Evolutionary conservation across 1,139 yeast genomes (phyloP), one percentile per base, ranked within the genome.

Genomic region (Blastobotrys capitulatus): DNA sequence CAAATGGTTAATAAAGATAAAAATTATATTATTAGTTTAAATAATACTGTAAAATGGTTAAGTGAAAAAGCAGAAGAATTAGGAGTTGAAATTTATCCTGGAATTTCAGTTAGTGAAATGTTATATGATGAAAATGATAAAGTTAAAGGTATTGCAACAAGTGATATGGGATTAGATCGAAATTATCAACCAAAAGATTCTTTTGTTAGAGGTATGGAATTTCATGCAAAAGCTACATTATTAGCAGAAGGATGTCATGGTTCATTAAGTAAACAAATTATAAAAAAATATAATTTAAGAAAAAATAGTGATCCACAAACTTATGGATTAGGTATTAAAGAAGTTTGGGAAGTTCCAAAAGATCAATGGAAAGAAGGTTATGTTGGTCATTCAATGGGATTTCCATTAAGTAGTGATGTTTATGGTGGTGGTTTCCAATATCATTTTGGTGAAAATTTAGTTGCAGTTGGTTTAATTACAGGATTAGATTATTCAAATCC

Each of bases 211-310:
- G 98, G 98, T 22, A 87, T 92, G 96, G 97, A 88, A 66, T 92
- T 92, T 67, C 94, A 84, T 60, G 88, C 97, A 1, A 78, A 90
- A 60, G 73, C 83, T 53, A 90, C 97, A 0, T 83, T 92, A 19
- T 76, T 92, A 47, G 96, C 96, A 2, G 98, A 92, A 69, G 98
- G 98, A 20, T 92, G 98, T 64, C 97, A 89, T 68, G 98, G 98
- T 0, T 89, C 97, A 1, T 72, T 92, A 50, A 75, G 92, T 10
- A 90, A 92, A 65, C 79, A 85, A 61, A 82, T 80, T 1, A 83
- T 90, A 51, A 70, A 77, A 50, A 80, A 83, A 60, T 92, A 70
- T 66, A 74, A 82, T 42, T 72, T 92, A 50, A 77, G 97, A 52
- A 75, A 76, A 48, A 77, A 82, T 47, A 70, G 76, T 32, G 81